Conservation (phyloP, 1,284 basidiomycete genomes). For the Pholiota adiposa region DNA sequence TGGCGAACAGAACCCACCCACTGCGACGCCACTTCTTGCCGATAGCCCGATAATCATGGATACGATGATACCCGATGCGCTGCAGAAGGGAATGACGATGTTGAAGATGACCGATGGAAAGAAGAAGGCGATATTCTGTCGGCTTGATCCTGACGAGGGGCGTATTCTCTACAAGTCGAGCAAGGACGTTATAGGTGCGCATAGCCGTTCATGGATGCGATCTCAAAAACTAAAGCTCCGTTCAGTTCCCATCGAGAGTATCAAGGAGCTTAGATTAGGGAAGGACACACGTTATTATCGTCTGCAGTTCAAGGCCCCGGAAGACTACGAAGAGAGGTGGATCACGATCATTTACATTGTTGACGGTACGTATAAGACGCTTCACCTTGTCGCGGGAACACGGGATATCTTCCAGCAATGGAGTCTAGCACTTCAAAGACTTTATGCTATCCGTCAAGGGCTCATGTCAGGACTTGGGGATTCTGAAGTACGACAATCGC, state of each 20-base stretch:
- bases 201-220: not conserved
- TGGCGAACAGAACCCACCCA: constrained; percentile 7
- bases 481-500: constrained; percentile 63
- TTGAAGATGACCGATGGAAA: constrained; percentile 90
- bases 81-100: constrained; percentile 73
- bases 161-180: constrained; percentile 87
- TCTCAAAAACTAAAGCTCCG: not conserved
- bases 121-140: constrained; percentile 76
- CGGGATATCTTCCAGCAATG: constrained; percentile 71
- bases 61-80: constrained; percentile 36
- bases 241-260: constrained; percentile 85
- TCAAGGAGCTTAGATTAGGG: constrained; percentile 90
- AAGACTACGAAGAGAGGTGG: constrained; percentile 68
- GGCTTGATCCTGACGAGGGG: constrained; percentile 79
- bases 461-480: constrained; percentile 71
- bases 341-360: constrained; percentile 81
- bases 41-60: constrained; percentile 24
- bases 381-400: constrained; percentile 87
- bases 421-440: constrained; percentile 63
- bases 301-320: constrained; percentile 70
- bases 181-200: constrained; percentile 75
- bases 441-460: constrained; percentile 66
- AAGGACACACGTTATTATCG: constrained; percentile 81
- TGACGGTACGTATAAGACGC: constrained; percentile 86
- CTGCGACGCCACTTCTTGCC: constrained; percentile 11